Base-by-base conservation (phyloP, 331 rosid species). In the Ulmus americana region DNA sequence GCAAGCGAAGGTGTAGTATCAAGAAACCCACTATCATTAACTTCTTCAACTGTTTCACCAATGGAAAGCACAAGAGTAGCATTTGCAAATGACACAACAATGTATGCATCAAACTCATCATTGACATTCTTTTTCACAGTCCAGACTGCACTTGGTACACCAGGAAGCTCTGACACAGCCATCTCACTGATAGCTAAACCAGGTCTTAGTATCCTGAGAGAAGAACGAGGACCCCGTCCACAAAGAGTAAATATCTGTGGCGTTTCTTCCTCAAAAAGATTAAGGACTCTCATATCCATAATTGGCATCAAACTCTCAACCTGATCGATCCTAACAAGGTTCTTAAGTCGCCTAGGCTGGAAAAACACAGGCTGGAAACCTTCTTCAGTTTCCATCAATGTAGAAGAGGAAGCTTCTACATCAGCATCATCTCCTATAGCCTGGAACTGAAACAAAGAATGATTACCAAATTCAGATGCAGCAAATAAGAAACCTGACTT, bases 121-220 rank as follows among this genome's bases (percentile, higher is more conserved):
- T 64, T 77, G 39, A 80, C 85, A 70, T 89, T 92, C 88, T 89
- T 92, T 76, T 92, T 89, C 72, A 92, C 98, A 7, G 98, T 92
- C 98, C 98, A 92, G 42, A 92, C 97, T 47, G 95, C 97, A 70
- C 86, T 92, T 6, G 97, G 98, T 46, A 83, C 76, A 70, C 94
- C 97, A 59, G 97, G 98, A 80, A 92, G 98, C 80, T 80, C 85
- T 14, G 98, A 92, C 70, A 89, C 97, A n/a, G 95, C 97, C 98
- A 92, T 92, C 82, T 92, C 95, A 77, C 91, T 92, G 61, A 92
- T 86, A 7, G 98, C 97, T 42, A 89, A 77, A 76, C 98, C 97
- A n/a, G 97, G 95, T 68, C 97, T 92, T 65, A 92, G 65, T 54
- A 92, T 89, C 77, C 97, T 90, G 78, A 89, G 75, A 46, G 98